Percentiles rank a stretch among this genome's conserved stretches.
These are phyloP conservation scores for Phellinidium pouzarii DNA, from an alignment of 1,284 basidiomycete genomes.

Conservation along the genomic window DNA sequence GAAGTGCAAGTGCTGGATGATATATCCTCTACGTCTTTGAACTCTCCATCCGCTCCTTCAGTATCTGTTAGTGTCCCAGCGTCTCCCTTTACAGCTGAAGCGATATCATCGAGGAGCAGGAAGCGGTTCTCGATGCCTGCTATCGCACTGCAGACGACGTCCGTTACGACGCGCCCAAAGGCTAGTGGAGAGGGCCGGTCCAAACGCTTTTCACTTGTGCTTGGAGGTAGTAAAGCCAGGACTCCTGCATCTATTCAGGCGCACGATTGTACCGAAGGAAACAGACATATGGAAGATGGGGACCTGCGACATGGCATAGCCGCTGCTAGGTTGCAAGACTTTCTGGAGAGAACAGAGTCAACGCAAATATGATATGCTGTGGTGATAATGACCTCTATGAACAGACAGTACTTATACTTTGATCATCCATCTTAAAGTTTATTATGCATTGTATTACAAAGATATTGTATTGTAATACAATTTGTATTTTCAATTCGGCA, in stretches of 20 bases:
- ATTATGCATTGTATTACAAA: too few species aligned
- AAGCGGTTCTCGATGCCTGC: conserved; percentile 72
- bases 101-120: conserved; percentile 53
- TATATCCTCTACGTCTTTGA: background rate
- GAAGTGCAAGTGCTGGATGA: conserved; percentile 5
- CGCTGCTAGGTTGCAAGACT: conserved; percentile 32
- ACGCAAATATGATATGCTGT: background rate
- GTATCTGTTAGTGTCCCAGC: conserved; percentile 16
- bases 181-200: conserved; percentile 31
- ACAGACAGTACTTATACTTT: background rate
- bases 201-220: conserved; percentile 53
- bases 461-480: too few species aligned
- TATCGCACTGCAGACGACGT: conserved; percentile 62
- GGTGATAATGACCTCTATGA: background rate
- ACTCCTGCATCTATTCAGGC: background rate
- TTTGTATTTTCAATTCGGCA: too few species aligned
- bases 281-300: conserved; percentile 2
- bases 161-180: conserved; percentile 55
- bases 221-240: conserved; percentile 34
- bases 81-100: conserved; percentile 24
- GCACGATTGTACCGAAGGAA: background rate
- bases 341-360: conserved; percentile 28
- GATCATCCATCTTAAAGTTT: background rate
- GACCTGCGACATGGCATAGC: conserved; percentile 29
- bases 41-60: conserved; percentile 18